Conservation (phyloP, 2,329 filamentous ascomycete species). For the Xylariaceae sp. region DNA sequence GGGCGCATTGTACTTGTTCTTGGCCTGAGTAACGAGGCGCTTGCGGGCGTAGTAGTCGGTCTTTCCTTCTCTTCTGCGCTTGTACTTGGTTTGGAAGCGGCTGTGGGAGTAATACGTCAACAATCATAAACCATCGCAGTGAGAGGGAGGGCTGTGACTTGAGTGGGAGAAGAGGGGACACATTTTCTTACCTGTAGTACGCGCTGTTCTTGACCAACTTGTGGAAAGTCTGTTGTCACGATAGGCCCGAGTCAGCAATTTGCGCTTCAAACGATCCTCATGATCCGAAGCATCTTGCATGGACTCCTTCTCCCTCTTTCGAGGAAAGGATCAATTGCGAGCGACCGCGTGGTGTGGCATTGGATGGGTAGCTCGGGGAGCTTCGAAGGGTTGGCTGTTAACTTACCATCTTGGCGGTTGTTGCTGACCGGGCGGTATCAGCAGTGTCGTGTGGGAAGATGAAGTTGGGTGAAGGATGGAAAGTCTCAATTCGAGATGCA, state of each 20-base stretch:
- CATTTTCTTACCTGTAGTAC: slow-evolving; percentile 84
- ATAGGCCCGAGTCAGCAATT: slow-evolving; percentile 96
- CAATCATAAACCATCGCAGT: slow-evolving; percentile 22
- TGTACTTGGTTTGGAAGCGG: slow-evolving; percentile 99
- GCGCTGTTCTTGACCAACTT: slow-evolving; percentile 97
- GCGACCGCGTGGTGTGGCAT: slow-evolving; percentile 30
- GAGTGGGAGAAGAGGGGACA: background rate
- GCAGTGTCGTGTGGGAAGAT: slow-evolving; percentile 21
- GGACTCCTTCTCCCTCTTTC: slow-evolving; percentile 57
- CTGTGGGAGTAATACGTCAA: slow-evolving; percentile 45
- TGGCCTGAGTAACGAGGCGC: slow-evolving; percentile 99
- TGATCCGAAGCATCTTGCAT: slow-evolving; percentile 97
- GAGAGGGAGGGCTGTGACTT: background rate
- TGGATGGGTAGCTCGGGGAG: slow-evolving; percentile 14
- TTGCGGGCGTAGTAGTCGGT: slow-evolving; percentile 99
- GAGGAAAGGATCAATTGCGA: slow-evolving; percentile 31
- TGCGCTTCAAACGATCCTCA: slow-evolving; percentile 80
- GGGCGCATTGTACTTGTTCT: slow-evolving; percentile 99
- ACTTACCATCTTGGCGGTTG: slow-evolving; percentile 70
- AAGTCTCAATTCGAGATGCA: slow-evolving; percentile 7
- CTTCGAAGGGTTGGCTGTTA: slow-evolving; percentile 28
- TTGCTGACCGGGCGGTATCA: slow-evolving; percentile 40
- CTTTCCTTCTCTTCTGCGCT: slow-evolving; percentile 92
- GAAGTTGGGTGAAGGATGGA: slow-evolving; percentile 8
- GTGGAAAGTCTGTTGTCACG: slow-evolving; percentile 69